Percentiles rank a stretch among this genome's conserved stretches.
Evolutionary conservation across 2,329 filamentous ascomycete genomes (phyloP).

Genomic region (Aspergillus udagawae): DNA sequence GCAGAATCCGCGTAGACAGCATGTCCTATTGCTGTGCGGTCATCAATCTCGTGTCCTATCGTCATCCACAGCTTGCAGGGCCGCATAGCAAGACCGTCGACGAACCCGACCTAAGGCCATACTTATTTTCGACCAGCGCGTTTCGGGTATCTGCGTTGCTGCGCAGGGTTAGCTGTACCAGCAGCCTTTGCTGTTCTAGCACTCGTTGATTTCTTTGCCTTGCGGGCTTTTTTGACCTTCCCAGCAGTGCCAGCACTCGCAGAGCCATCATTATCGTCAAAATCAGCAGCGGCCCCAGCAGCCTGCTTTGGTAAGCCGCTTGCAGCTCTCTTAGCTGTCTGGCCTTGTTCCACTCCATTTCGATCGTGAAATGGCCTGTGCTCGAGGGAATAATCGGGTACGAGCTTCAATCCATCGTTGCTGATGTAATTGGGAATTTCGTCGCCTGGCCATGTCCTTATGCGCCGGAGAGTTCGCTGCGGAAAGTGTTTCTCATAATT

Average conservation of each 20-base stretch:
- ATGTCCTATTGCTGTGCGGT: background rate
- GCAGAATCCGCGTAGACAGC: conserved; percentile 1
- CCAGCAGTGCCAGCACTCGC: background rate
- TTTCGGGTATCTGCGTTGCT: background rate
- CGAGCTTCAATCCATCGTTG: background rate
- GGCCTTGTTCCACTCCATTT: background rate
- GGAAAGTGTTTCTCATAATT: background rate
- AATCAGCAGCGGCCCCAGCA: background rate
- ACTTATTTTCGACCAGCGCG: background rate
- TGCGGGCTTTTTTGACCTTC: background rate
- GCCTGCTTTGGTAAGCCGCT: background rate
- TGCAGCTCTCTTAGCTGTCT: background rate
- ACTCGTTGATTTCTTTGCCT: background rate
- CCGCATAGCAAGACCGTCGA: background rate
- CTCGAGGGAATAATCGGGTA: background rate
- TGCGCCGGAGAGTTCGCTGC: background rate
- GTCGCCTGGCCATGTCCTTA: background rate
- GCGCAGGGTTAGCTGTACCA: background rate
- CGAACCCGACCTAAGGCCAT: background rate
- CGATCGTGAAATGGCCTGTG: background rate
- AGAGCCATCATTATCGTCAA: background rate
- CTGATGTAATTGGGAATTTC: background rate
- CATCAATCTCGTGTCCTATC: background rate
- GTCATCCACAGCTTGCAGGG: background rate
- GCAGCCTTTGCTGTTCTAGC: no score